Conservation (phyloP, 192 early-diverging fungal genomes). For the Podila clonocystis region DNA sequence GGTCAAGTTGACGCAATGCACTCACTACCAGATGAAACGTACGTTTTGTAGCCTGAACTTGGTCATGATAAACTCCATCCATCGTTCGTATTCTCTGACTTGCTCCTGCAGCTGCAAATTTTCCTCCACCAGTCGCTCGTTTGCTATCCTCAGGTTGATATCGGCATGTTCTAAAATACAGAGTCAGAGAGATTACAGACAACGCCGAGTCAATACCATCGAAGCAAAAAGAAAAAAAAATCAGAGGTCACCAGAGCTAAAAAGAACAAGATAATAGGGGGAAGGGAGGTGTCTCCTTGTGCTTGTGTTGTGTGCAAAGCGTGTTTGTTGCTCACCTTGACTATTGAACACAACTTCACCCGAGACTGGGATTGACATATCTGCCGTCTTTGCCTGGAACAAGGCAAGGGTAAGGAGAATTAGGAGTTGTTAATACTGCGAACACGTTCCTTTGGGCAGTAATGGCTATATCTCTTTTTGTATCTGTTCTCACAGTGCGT, state of each 20-base stretch:
- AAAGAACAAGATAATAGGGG: too few species aligned
- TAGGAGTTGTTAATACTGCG: neutral
- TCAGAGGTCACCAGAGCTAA: too few species aligned
- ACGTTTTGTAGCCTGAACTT: slow-evolving; percentile 49
- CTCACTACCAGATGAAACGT: neutral
- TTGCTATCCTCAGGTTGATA: slow-evolving; percentile 36
- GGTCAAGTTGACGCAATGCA: too few species aligned
- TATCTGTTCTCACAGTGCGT: neutral
- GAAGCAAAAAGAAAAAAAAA: too few species aligned
- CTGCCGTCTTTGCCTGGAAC: neutral
- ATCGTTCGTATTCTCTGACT: slow-evolving; percentile 38
- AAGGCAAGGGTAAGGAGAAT: neutral
- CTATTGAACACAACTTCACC: neutral
- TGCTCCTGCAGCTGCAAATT: slow-evolving; percentile 48
- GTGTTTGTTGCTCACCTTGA: neutral
- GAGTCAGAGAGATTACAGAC: neutral
- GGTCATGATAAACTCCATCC: slow-evolving; percentile 50
- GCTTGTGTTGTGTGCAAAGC: neutral
- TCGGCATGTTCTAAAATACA: slow-evolving; percentile 31
- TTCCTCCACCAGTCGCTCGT: slow-evolving; percentile 41
- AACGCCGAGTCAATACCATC: neutral
- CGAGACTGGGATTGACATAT: neutral
- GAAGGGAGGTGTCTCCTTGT: neutral
- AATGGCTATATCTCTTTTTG: neutral
- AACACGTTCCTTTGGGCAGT: neutral